Conservation (phyloP, 139 green algal species). For the Chlamydomonas incerta region DNA sequence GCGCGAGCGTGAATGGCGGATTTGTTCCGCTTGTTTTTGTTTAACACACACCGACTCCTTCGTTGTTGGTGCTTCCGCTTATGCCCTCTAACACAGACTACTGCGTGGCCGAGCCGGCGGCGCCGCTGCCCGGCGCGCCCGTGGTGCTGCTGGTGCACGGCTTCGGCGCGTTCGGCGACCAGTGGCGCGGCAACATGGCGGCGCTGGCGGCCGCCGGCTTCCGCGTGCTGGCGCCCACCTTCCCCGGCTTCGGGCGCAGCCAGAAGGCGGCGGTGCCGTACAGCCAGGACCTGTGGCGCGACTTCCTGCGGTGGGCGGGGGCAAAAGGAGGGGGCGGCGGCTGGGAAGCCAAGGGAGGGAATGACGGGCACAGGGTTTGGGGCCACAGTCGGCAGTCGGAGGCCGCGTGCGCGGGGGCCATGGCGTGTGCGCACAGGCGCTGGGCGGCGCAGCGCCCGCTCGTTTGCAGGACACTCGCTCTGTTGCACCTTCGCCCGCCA, state of each 20-base stretch:
- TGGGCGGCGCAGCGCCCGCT: too few relatives aligned
- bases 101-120: constrained; percentile 54
- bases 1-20: too few relatives aligned
- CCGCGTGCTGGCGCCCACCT: constrained; percentile 82
- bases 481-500: too few relatives aligned
- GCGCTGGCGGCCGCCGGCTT: constrained; percentile 78
- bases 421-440: too few relatives aligned
- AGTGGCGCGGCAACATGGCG: constrained; percentile 86
- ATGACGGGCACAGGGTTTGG: background rate
- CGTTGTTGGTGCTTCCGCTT: too few relatives aligned
- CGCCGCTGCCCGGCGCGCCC: constrained; percentile 50
- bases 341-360: too few relatives aligned
- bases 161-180: constrained; percentile 96
- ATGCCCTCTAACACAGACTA: constrained; percentile 82
- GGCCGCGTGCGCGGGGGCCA: too few relatives aligned
- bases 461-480: too few relatives aligned
- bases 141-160: constrained; percentile 93
- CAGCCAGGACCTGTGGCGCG: constrained; percentile 83
- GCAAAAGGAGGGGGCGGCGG: too few relatives aligned
- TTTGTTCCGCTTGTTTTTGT: too few relatives aligned
- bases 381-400: too few relatives aligned
- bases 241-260: constrained; percentile 86
- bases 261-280: constrained; percentile 91
- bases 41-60: too few relatives aligned
- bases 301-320: constrained; percentile 71